phyloP scores from a whole-genome alignment of 2,329 filamentous ascomycete genomes.

The Aspergillus caelatus region DNA sequence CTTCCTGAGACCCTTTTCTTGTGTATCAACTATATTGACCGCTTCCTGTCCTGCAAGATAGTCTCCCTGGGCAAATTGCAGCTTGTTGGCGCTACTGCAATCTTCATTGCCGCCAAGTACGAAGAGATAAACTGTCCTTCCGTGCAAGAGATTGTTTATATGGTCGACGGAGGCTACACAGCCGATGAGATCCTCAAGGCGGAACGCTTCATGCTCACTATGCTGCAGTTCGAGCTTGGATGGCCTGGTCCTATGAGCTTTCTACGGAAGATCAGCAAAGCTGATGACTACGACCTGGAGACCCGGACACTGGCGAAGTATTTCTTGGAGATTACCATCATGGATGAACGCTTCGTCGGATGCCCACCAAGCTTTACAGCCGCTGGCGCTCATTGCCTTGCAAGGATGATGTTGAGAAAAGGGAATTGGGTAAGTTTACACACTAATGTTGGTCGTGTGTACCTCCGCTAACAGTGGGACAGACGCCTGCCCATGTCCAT shows the following conservation, averaged over 20 bases:
- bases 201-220: conserved; percentile 96
- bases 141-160: conserved; percentile 92
- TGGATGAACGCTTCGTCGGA: conserved; percentile 96
- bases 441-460: conserved; percentile 2
- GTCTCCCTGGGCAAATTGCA: conserved; percentile 95
- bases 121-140: conserved; percentile 99
- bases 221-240: conserved; percentile 92
- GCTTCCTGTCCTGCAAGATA: conserved; percentile 91
- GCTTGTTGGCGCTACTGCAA: conserved; percentile 91
- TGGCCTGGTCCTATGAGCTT: conserved; percentile 99
- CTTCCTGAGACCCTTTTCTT: conserved; percentile 95
- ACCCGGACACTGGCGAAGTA: conserved; percentile 96
- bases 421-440: conserved; percentile 79
- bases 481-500: conserved; percentile 82
- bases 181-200: conserved; percentile 94
- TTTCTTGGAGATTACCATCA: conserved; percentile 93
- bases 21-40: conserved; percentile 94
- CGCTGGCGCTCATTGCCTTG: conserved; percentile 89
- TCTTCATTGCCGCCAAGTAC: conserved; percentile 96
- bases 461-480: conserved; percentile 22
- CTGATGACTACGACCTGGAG: conserved; percentile 95
- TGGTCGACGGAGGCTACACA: conserved; percentile 92
- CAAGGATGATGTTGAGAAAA: conserved; percentile 84
- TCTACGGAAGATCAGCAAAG: conserved; percentile 93
- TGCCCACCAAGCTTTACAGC: conserved; percentile 88